A percentile compares a stretch with the other conserved stretches of the same genome.
Evolutionary conservation across 306 rosid species (phyloP).

Genomic region (Pyrus betulifolia): DNA sequence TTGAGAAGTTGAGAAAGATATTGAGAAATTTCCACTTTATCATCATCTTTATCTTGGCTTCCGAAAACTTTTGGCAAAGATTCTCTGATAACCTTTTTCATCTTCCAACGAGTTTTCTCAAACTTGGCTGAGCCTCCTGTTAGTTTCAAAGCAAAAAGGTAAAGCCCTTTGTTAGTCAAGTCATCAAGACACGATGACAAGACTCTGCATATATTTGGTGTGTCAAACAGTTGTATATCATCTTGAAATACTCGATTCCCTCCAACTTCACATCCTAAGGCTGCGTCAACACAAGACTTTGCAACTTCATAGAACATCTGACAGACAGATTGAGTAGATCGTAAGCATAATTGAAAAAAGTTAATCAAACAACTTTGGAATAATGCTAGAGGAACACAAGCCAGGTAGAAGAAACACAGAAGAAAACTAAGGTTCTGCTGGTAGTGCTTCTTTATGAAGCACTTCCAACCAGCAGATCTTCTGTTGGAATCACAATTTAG

Average conservation of each 20-base stretch:
- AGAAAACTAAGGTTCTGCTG: not conserved
- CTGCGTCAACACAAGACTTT: constrained; percentile 45
- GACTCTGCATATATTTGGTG: constrained; percentile 20
- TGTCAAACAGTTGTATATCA: constrained; percentile 18
- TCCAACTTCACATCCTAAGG: constrained; percentile 26
- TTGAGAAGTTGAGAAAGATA: constrained; percentile 39
- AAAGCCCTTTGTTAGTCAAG: constrained; percentile 63
- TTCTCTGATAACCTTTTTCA: constrained; percentile 45
- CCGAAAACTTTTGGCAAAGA: constrained; percentile 33
- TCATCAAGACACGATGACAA: constrained; percentile 42
- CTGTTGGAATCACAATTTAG: not conserved
- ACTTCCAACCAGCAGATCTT: not conserved
- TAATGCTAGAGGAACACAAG: not conserved
- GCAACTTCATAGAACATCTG: constrained; percentile 65
- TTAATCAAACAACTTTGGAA: not conserved
- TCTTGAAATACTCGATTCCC: constrained; percentile 25
- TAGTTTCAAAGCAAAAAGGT: constrained; percentile 44
- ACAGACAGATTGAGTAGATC: constrained; percentile 2
- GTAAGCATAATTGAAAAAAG: not conserved
- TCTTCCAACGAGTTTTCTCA: constrained; percentile 53
- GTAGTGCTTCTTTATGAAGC: not conserved
- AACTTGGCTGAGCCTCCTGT: constrained; percentile 31
- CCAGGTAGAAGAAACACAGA: not conserved
- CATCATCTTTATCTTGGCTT: constrained; percentile 11
- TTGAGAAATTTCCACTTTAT: constrained; percentile 25